Percentiles rank a stretch among this genome's conserved stretches.
phyloP scores from a whole-genome alignment of 1,284 basidiomycete genomes.

The Malassezia caprae region DNA sequence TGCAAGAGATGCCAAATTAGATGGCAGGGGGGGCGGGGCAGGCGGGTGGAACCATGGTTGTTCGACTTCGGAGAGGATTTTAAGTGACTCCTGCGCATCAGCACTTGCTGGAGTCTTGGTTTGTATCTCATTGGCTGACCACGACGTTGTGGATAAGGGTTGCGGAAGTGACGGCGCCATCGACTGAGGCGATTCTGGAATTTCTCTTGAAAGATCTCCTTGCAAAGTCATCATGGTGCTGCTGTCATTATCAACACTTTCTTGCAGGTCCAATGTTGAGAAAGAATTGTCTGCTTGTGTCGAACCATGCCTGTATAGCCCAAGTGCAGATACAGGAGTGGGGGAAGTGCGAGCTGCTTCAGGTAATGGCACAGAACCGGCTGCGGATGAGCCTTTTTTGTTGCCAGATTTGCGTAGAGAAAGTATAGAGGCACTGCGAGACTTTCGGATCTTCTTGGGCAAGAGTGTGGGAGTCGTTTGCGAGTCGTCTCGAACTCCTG shows the following conservation, averaged over 20 bases:
- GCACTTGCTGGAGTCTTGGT: not conserved
- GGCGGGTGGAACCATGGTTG: not conserved
- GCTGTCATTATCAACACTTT: not conserved
- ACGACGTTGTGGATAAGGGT: not conserved
- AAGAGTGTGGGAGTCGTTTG: not conserved
- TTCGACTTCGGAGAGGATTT: not conserved
- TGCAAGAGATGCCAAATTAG: not conserved
- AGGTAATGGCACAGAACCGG: not conserved
- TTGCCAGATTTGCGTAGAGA: not conserved
- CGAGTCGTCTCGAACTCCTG: not conserved
- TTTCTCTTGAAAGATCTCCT: not conserved
- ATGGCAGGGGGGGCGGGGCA: not conserved
- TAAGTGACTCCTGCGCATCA: not conserved
- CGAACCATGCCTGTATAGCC: not conserved
- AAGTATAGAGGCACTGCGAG: not conserved
- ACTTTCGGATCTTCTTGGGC: not conserved
- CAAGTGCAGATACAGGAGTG: not conserved
- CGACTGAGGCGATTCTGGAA: not conserved
- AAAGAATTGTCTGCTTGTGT: not conserved
- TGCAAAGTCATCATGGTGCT: not conserved
- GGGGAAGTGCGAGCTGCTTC: not conserved
- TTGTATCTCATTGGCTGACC: not conserved
- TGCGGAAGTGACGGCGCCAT: not conserved
- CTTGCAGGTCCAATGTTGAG: not conserved
- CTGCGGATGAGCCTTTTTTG: not conserved